Base-by-base conservation (phyloP, 805 yeast genomes). In the Zygosaccharomyces gambellarensis region DNA sequence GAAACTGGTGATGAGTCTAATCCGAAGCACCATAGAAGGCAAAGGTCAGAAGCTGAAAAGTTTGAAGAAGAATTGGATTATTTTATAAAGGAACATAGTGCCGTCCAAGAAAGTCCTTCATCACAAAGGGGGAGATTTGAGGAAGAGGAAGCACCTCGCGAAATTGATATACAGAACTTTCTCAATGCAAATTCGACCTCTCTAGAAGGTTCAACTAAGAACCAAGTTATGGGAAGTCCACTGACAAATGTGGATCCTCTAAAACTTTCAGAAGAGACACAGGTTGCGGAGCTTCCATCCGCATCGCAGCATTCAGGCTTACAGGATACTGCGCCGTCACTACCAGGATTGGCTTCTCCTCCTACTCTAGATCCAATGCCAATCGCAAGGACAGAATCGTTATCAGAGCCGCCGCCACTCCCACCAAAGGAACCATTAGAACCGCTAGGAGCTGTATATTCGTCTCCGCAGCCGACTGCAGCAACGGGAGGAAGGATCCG, bases 31-130 rank as follows among this genome's bases (percentile, higher is more conserved):
- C 70, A 66, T 45, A 48, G 55, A 39, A 57, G 68, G 28, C 64
- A 65, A 45, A 51, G 58, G 34, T 67, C 71, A 4, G 64, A 67
- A 38, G 65, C 69, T 12, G 71, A 68, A 46, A 61, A 61, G 38
- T 50, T 66, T 21, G 63, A 63, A 7, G 71, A 66, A 23, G 69
- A 68, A 41, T 54, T 68, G 21, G 71, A 67, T 19, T 48, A 51
- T 9, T 67, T 52, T 45, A 55, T 62, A 2, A 51, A 49, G 10
- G 53, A 59, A 22, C 53, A 57, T n/a, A 47, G 51, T 38, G 56
- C 39, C 29, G 36, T 43, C 22, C 42, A 58, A 8, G 28, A 39
- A 10, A 39, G 47, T 8, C 38, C 43, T 11, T 14, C 21, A 7
- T 40, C 46, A 23, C 30, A 36, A 23, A 42, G 6, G 9, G 39